Evolutionary conservation across 2,329 filamentous ascomycete species (phyloP).

Genomic region (Westerdykella sp.): DNA sequence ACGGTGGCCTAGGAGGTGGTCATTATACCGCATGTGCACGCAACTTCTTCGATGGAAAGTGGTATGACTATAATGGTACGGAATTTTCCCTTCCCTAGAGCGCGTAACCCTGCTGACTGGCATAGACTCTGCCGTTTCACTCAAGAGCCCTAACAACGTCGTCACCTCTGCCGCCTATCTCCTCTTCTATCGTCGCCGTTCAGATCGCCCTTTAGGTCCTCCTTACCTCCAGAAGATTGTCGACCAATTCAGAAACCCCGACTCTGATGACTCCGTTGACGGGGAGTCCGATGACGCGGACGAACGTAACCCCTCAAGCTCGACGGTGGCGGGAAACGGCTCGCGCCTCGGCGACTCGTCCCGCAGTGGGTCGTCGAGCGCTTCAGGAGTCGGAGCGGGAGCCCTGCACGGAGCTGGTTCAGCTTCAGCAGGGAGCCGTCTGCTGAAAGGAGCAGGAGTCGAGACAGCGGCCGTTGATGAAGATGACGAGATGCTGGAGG

Average conservation of each 20-base stretch:
- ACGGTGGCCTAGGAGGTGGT: slow-evolving; percentile 83
- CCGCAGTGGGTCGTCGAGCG: slow-evolving; percentile 87
- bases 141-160: slow-evolving; percentile 55
- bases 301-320: slow-evolving; percentile 32
- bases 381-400: slow-evolving; percentile 70
- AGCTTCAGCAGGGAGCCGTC: slow-evolving; percentile 27
- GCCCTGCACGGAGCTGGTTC: slow-evolving; percentile 36
- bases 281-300: slow-evolving; percentile 29
- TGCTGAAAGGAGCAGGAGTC: slow-evolving; percentile 31
- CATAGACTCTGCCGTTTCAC: slow-evolving; percentile 67
- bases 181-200: slow-evolving; percentile 89
- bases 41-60: slow-evolving; percentile 81
- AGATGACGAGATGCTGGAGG: slow-evolving; percentile 4
- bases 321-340: slow-evolving; percentile 66
- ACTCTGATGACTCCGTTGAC: slow-evolving; percentile 31
- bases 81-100: slow-evolving; percentile 8
- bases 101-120: slow-evolving; percentile 37
- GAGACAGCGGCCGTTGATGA: slow-evolving; percentile 26
- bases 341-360: slow-evolving; percentile 82
- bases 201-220: slow-evolving; percentile 70
- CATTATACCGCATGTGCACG: slow-evolving; percentile 95
- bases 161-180: slow-evolving; percentile 80
- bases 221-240: slow-evolving; percentile 66
- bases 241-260: slow-evolving; percentile 51
- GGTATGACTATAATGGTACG: slow-evolving; percentile 97